Conservation (phyloP, 495 filamentous ascomycete species). For the Haplographium delicatum region DNA sequence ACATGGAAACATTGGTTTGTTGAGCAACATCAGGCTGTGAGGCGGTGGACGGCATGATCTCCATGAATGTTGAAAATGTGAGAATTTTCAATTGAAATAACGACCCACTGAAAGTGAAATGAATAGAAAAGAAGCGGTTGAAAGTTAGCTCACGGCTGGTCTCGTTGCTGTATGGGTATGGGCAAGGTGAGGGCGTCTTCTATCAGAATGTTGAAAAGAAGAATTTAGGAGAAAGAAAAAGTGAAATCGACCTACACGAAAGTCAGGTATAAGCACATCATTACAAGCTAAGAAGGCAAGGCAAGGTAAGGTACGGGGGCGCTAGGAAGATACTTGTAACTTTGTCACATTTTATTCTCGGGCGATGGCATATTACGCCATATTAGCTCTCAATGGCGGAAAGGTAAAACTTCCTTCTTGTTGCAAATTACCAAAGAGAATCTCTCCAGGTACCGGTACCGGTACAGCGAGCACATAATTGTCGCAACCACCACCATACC, state of each 20-base stretch:
- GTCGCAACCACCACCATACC: not conserved
- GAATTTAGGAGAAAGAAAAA: not conserved
- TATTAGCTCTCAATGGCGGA: constrained; percentile 1
- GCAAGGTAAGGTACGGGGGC: not conserved
- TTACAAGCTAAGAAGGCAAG: not conserved
- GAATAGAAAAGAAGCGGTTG: not conserved
- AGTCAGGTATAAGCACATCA: not conserved
- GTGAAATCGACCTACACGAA: not conserved
- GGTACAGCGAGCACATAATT: not conserved
- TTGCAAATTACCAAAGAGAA: not conserved
- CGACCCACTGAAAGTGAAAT: not conserved
- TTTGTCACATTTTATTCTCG: not conserved
- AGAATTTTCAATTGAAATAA: not conserved
- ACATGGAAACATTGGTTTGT: not conserved
- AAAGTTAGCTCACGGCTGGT: not conserved
- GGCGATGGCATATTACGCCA: constrained; percentile 5
- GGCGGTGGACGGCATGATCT: not conserved
- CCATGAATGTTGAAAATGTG: not conserved
- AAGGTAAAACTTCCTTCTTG: too few relatives aligned
- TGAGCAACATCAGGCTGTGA: not conserved
- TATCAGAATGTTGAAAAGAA: not conserved
- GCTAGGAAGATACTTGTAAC: not conserved
- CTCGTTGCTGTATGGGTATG: too few relatives aligned
- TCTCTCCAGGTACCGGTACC: not conserved
- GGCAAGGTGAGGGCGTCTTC: not conserved